These are phyloP conservation scores for Nitzschia palea DNA, from an alignment of 108 stramenopile genomes.

Conservation along the genomic window DNA sequence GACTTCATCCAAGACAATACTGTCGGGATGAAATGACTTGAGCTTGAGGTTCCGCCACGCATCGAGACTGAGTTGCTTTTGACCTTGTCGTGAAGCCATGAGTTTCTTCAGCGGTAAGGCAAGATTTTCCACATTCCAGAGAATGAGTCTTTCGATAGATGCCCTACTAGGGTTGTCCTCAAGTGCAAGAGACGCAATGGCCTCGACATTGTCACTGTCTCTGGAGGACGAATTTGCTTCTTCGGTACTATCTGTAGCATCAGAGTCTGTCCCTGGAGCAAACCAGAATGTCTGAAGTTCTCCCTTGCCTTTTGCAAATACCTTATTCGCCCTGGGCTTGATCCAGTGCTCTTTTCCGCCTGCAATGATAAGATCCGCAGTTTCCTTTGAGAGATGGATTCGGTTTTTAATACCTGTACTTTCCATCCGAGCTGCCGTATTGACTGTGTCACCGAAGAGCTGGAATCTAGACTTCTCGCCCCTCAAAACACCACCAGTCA, in stretches of 20 bases:
- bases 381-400: constrained; percentile 23
- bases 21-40: too few species aligned
- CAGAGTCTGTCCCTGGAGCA: not conserved
- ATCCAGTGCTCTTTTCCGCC: constrained; percentile 7
- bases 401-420: not conserved
- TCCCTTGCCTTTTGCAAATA: constrained; percentile 22
- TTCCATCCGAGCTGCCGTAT: constrained; percentile 20
- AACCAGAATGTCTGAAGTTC: constrained; percentile 16
- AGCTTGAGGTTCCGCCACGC: not conserved
- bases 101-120: not conserved
- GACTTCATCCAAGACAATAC: constrained; percentile 10
- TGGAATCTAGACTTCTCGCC: not conserved
- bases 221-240: not conserved
- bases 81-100: not conserved
- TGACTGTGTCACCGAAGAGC: constrained; percentile 2
- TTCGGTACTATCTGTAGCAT: not conserved
- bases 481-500: not conserved
- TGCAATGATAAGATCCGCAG: constrained; percentile 14
- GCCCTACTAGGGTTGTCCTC: not conserved
- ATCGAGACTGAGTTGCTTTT: not conserved
- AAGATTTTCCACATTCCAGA: constrained; percentile 10
- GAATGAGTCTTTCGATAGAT: not conserved
- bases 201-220: not conserved
- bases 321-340: not conserved
- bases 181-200: not conserved